phyloP scores from a whole-genome alignment of 345 rosid species.

The Citrus glauca region DNA sequence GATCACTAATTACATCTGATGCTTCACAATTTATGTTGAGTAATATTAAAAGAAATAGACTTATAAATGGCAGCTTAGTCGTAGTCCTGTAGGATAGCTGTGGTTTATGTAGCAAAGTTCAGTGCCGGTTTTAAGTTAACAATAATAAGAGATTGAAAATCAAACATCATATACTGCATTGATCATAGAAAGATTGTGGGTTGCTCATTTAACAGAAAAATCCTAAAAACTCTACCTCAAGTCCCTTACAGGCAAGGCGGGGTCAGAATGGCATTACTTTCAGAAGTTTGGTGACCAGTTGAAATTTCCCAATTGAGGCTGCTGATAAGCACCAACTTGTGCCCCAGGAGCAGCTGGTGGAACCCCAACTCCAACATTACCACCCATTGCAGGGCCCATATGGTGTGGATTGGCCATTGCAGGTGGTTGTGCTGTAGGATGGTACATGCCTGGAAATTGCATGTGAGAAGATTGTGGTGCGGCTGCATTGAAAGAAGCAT shows the following conservation, averaged over 20 bases:
- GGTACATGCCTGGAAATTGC: slow-evolving; percentile 82
- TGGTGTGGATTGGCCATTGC: slow-evolving; percentile 71
- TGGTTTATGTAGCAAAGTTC: background rate
- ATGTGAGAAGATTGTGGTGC: slow-evolving; percentile 84
- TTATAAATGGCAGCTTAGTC: background rate
- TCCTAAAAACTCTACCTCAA: slow-evolving; percentile 28
- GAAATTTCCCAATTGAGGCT: slow-evolving; percentile 83
- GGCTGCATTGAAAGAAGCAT: slow-evolving; percentile 77
- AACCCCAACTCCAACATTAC: slow-evolving; percentile 73
- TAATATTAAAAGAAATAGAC: too few species aligned
- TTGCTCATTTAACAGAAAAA: slow-evolving; percentile 29
- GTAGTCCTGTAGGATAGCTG: background rate
- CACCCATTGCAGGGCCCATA: slow-evolving; percentile 80
- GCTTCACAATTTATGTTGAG: background rate
- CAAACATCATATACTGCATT: slow-evolving; percentile 18
- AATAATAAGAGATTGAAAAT: background rate
- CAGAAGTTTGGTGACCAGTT: slow-evolving; percentile 91
- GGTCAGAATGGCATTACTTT: slow-evolving; percentile 38
- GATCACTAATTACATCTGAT: background rate
- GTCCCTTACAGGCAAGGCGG: slow-evolving; percentile 33
- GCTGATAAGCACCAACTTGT: slow-evolving; percentile 88
- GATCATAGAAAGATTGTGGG: slow-evolving; percentile 16
- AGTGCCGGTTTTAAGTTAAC: background rate
- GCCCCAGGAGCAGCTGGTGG: slow-evolving; percentile 65
- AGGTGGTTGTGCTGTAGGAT: slow-evolving; percentile 67